Evolutionary conservation across 345 rosid genomes (phyloP).

Genomic region (Schrenkiella parvula): DNA sequence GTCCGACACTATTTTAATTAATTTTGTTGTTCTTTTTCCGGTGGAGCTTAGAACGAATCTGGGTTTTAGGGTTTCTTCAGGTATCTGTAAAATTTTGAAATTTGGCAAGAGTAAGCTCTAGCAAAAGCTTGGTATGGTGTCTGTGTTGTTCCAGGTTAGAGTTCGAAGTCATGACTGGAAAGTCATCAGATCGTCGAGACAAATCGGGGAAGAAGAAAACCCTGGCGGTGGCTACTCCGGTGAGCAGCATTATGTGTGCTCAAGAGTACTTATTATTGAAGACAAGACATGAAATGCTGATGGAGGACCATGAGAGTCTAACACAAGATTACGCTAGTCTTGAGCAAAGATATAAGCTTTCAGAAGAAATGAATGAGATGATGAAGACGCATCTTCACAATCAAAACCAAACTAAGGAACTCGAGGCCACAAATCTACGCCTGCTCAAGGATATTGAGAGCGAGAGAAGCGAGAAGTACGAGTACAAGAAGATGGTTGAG

Average conservation of each 20-base stretch:
- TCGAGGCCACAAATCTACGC: neutral
- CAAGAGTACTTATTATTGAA: neutral
- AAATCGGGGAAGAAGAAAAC: neutral
- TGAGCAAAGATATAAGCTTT: neutral
- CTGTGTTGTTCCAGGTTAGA: slow-evolving; percentile 15
- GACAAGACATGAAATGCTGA: slow-evolving; percentile 1
- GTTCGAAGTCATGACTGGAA: slow-evolving; percentile 3
- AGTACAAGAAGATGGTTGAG: neutral
- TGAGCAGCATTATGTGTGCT: neutral
- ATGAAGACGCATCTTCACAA: neutral
- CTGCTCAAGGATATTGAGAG: slow-evolving; percentile 18
- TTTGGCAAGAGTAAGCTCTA: neutral
- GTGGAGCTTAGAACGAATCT: neutral
- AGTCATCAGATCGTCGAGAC: neutral
- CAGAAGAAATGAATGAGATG: neutral
- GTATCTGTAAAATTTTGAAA: neutral
- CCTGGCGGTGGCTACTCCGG: neutral
- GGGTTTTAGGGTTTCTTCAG: neutral
- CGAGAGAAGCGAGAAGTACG: slow-evolving; percentile 2
- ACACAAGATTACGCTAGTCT: neutral
- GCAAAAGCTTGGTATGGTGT: neutral
- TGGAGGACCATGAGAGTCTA: slow-evolving; percentile 17
- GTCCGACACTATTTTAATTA: neutral
- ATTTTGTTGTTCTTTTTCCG: neutral
- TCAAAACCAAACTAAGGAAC: neutral